Evolutionary conservation across 163 green algal species (phyloP).

Genomic region (Picocystis sp.): DNA sequence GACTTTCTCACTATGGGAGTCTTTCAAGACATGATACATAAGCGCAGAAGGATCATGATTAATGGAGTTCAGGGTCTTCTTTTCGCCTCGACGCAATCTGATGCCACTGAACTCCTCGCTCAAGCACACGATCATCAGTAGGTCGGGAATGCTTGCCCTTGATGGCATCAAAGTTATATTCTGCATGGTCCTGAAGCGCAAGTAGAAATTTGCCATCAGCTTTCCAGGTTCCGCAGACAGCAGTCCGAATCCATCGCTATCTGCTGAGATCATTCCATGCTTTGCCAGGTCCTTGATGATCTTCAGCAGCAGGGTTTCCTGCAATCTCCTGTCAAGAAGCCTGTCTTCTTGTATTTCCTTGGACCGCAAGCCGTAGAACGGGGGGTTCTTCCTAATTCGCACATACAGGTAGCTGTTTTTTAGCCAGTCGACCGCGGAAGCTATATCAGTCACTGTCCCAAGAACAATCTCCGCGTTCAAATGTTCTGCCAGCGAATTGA

Average conservation of each 20-base stretch:
- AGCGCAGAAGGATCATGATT: no score
- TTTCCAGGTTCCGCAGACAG: background rate
- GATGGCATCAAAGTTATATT: background rate
- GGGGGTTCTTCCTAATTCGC: slow-evolving; percentile 21
- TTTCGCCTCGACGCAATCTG: no score
- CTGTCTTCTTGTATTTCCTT: background rate
- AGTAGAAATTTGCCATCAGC: slow-evolving; percentile 1
- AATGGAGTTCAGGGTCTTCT: no score
- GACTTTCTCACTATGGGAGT: no score
- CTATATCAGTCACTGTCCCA: slow-evolving; percentile 49
- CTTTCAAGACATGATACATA: no score
- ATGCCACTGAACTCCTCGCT: no score
- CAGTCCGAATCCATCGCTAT: background rate
- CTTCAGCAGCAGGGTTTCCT: background rate
- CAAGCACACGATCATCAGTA: no score
- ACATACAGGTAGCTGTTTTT: slow-evolving; percentile 76
- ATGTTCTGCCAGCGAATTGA: slow-evolving; percentile 51
- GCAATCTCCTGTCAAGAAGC: background rate
- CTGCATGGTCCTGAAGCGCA: slow-evolving; percentile 3
- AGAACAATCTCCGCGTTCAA: slow-evolving; percentile 75
- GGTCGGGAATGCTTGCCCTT: no score
- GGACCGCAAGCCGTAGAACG: no score
- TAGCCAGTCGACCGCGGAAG: slow-evolving; percentile 57
- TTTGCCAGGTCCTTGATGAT: background rate
- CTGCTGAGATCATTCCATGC: background rate